These are phyloP conservation scores for Phytophthora rubi DNA, from an alignment of 352 stramenopile genomes.

Conservation along the genomic window DNA sequence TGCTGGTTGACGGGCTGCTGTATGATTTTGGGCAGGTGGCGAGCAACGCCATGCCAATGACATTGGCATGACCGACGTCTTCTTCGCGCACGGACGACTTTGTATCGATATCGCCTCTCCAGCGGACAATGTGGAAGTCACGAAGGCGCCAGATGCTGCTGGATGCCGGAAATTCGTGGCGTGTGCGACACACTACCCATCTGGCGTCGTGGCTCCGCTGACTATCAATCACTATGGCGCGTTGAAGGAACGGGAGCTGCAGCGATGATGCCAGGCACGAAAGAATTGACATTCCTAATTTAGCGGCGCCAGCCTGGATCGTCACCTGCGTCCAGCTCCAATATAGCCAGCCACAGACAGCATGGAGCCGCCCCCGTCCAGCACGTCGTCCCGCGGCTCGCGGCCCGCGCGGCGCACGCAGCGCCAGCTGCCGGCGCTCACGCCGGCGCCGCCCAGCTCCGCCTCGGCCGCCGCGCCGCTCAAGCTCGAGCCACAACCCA, in stretches of 20 bases:
- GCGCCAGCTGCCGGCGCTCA: constrained; percentile 30
- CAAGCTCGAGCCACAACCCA: constrained; percentile 21
- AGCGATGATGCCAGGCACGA: background rate
- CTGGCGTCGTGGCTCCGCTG: background rate
- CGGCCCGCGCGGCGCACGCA: constrained; percentile 20
- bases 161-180: background rate
- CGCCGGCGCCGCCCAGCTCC: constrained; percentile 28
- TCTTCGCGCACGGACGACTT: too few relatives aligned
- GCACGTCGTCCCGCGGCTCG: constrained; percentile 2
- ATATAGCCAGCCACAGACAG: background rate
- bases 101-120: too few relatives aligned
- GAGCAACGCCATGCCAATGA: too few relatives aligned
- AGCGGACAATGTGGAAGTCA: too few relatives aligned
- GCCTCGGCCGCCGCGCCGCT: constrained; percentile 11
- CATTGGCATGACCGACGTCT: too few relatives aligned
- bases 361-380: constrained; percentile 20
- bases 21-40: too few relatives aligned
- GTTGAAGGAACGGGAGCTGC: constrained; percentile 16
- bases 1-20: too few relatives aligned
- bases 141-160: too few relatives aligned
- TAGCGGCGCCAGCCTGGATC: constrained; percentile 9
- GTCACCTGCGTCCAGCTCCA: constrained; percentile 12
- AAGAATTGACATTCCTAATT: constrained; percentile 15
- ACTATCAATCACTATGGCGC: background rate
- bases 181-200: background rate